Evolutionary conservation across 306 rosid genomes (phyloP), one percentile per base, ranked within the genome.

Genomic region (Canavalia gladiata): DNA sequence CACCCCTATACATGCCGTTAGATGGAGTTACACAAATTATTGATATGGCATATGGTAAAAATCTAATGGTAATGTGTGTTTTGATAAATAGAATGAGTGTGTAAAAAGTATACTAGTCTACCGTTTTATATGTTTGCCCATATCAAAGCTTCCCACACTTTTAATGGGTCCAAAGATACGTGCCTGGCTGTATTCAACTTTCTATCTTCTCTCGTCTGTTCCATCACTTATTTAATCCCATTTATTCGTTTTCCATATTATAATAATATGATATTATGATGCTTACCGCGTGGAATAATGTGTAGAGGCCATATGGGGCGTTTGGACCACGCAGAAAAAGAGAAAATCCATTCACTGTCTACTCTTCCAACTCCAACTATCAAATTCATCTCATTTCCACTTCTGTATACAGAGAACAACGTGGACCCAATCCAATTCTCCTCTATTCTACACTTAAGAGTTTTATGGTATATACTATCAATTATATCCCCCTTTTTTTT

Each of bases 161-260:
- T 75, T 51, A 65, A 88, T 76, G 90, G 85, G 85, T 79, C 87
- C 87, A 43, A 79, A 72, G 84, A 81, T 68, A 70, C 74, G 81
- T 75, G 88, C 81, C 78, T 70, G 43, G 90, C 85, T 83, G 88
- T 87, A 78, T 65, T 66, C 89, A 75, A 77, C 80, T 73, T 74
- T 68, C 72, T 8, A 64, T 65, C 50, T 18, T 72, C 78, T 41
- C 57, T 74, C 47, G 50, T 76, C 56, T 54, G 75, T 28, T 68
- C 77, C 68, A 77, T 65, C 46, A 58, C 9, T 76, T 33, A 33
- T 58, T 49, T 70, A 30, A 78, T 82, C 13, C n/a, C 41, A 80
- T 80, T 70, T 68, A 74, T 83, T 84, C 79, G 83, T 54, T 66
- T 79, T 52, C 73, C 68, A 59, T 59, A 35, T 68, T 25, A 74